phyloP scores from a whole-genome alignment of 2,329 filamentous ascomycete genomes.

The Penicillium freii region DNA sequence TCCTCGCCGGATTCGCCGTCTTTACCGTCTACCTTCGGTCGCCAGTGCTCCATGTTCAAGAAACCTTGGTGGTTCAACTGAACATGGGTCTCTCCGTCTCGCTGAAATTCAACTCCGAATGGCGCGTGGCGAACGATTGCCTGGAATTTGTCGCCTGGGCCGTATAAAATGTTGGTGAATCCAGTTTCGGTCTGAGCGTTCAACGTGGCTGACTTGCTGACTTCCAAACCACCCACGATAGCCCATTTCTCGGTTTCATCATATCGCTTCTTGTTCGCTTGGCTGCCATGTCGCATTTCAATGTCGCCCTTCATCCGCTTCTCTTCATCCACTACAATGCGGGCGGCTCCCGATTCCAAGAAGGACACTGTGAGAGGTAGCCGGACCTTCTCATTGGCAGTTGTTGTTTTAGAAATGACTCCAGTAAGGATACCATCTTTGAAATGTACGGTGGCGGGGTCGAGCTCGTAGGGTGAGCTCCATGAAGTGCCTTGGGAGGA shows the following conservation, averaged over 20 bases:
- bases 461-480: conserved; percentile 76
- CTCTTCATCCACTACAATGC: conserved; percentile 89
- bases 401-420: conserved; percentile 75
- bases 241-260: conserved; percentile 87
- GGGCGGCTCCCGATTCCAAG: conserved; percentile 81
- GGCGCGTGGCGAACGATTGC: conserved; percentile 80
- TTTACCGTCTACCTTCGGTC: conserved; percentile 71
- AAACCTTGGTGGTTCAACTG: conserved; percentile 87
- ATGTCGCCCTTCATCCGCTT: conserved; percentile 86
- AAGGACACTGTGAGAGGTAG: conserved; percentile 85
- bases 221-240: conserved; percentile 74
- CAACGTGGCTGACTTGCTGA: conserved; percentile 70
- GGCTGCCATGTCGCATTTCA: conserved; percentile 78
- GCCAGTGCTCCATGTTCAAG: conserved; percentile 94
- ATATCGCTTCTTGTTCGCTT: conserved; percentile 85
- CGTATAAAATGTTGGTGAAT: conserved; percentile 73
- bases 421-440: conserved; percentile 77
- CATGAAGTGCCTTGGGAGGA: conserved; percentile 64
- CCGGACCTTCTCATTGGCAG: conserved; percentile 65
- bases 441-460: conserved; percentile 69
- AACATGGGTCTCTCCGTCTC: conserved; percentile 77
- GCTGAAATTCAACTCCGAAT: conserved; percentile 81
- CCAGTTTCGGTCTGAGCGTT: conserved; percentile 64
- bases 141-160: conserved; percentile 71
- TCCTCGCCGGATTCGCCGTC: conserved; percentile 52